Evolutionary conservation across 2,329 filamentous ascomycete species (phyloP).

Genomic region (Thyridium curvatum): DNA sequence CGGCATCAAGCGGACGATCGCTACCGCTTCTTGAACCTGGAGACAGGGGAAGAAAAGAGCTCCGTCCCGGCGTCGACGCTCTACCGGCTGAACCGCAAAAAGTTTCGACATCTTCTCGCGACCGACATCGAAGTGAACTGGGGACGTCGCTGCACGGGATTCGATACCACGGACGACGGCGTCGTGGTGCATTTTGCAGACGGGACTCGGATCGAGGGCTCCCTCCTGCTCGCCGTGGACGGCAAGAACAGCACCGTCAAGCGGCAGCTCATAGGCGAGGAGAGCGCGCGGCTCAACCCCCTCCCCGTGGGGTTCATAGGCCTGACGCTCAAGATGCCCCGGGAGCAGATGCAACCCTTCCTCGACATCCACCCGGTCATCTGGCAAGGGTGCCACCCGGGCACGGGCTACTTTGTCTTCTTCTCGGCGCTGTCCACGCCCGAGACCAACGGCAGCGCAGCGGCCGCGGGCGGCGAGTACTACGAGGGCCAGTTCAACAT

Average conservation of each 20-base stretch:
- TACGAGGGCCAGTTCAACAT: conserved; percentile 38
- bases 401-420: conserved; percentile 42
- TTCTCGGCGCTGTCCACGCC: conserved; percentile 38
- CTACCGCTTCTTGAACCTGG: no score
- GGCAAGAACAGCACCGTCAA: conserved; percentile 29
- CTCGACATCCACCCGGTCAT: conserved; percentile 45
- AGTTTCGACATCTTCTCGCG: conserved; percentile 22
- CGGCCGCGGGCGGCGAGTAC: conserved; percentile 16
- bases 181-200: conserved; percentile 22
- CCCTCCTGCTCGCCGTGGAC: conserved; percentile 30
- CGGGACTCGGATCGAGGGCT: conserved; percentile 23
- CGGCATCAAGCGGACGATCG: no score
- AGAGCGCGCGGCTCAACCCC: conserved; percentile 17
- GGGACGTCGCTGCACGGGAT: conserved; percentile 20
- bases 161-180: conserved; percentile 16
- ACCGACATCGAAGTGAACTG: conserved; percentile 21
- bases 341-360: conserved; percentile 28
- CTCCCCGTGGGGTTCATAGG: conserved; percentile 32
- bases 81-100: conserved; percentile 25
- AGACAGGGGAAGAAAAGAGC: no score
- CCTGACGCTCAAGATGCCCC: conserved; percentile 26
- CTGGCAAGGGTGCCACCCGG: conserved; percentile 46
- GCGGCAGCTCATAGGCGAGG: conserved; percentile 22
- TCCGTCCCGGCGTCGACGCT: no score
- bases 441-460: conserved; percentile 24